phyloP scores from a whole-genome alignment of 176 grass and related monocot species.

The Poa annua region DNA sequence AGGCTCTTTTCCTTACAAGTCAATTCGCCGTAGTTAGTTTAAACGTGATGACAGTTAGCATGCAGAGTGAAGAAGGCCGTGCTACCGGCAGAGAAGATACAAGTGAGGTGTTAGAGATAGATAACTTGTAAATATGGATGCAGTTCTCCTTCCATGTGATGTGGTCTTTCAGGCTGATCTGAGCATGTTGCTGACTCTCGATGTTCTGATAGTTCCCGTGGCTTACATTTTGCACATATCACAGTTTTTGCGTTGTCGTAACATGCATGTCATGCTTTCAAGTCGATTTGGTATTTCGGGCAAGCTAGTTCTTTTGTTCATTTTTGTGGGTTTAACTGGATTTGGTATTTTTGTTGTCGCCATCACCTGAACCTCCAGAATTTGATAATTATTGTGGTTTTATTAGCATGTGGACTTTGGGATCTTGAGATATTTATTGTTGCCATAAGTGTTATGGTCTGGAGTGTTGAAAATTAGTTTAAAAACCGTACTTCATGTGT shows the following conservation, averaged over 20 bases:
- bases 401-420: neutral
- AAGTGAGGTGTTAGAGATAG: conserved; percentile 8
- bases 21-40: neutral
- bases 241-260: neutral
- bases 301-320: neutral
- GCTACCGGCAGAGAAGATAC: conserved; percentile 4
- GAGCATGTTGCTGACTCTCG: neutral
- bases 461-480: neutral
- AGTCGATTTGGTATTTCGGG: neutral
- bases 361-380: neutral
- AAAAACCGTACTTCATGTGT: neutral
- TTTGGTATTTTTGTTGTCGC: neutral
- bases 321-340: neutral
- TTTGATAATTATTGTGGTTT: neutral
- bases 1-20: neutral
- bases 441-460: neutral
- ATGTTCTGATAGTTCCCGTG: neutral
- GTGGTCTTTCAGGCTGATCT: neutral
- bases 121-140: conserved; percentile 34
- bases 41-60: neutral
- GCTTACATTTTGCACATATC: neutral
- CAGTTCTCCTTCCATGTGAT: neutral
- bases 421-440: neutral
- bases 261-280: neutral
- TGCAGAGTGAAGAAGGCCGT: neutral